Conservation (phyloP, 1,139 yeast genomes). For the Yarrowia galli region DNA sequence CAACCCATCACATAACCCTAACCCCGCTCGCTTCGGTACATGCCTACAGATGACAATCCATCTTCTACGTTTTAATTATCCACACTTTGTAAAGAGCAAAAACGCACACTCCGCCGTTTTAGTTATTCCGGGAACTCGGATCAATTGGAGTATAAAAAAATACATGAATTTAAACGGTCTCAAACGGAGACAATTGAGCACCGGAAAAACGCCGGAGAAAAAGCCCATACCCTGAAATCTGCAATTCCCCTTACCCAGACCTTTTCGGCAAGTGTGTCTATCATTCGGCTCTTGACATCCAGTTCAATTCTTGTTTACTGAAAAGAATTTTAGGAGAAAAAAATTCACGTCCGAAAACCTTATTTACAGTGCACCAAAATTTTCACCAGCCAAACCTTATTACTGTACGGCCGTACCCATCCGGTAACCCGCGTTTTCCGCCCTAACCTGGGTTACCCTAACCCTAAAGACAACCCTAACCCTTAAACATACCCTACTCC, state of each 20-base stretch:
- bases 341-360: too few relatives aligned
- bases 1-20: background rate
- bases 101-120: constrained; percentile 16
- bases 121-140: constrained; percentile 1
- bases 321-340: background rate
- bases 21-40: constrained; percentile 8
- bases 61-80: constrained; percentile 16
- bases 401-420: background rate
- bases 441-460: background rate
- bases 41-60: background rate
- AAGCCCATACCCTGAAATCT: background rate
- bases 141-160: too few relatives aligned
- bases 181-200: too few relatives aligned
- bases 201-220: background rate
- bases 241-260: background rate
- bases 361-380: background rate
- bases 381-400: constrained; percentile 1
- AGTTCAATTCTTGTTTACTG: constrained; percentile 36
- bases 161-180: background rate
- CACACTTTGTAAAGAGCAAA: background rate
- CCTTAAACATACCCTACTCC: constrained; percentile 28
- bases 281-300: constrained; percentile 10
- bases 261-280: constrained; percentile 3
- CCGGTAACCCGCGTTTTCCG: constrained; percentile 5
- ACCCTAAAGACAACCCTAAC: background rate